Evolutionary conservation across 1,139 yeast species (phyloP), one percentile per base, ranked within the genome.

Genomic region (Zygoascus hellenicus): DNA sequence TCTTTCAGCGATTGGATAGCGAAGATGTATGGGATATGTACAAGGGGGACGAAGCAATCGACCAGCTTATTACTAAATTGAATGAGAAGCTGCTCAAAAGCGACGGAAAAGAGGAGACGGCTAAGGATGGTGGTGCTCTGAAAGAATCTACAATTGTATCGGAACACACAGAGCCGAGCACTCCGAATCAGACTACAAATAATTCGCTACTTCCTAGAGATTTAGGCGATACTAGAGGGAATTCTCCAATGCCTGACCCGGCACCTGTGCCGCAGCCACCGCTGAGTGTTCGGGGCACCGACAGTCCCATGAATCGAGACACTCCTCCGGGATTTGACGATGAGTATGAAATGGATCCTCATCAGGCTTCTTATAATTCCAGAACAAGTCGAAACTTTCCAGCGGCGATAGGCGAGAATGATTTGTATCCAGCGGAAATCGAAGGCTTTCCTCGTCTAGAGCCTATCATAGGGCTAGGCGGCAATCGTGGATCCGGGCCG

Each of bases 301-400:
- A 53, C 15, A 57, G 59, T 22, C 56, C 61, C 3, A 32, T 42
- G n/a, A 30, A 47, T 4, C 39, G 48, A 17, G 78, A 72, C 28
- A 50, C 47, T 52, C 74, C 74, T 63, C 83, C 83, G 1, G 76
- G 72, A 16, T 78, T 78, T 59, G 83, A 78, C 38, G 82, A 78
- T 58, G 83, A 78, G 56, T 74, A 75, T 53, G 76, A 76, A 54
- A 64, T 75, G 26, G 7, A 22, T 22, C 26, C 26, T 46, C 39
- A 38, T 9, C 35, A 42, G 16, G 43, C 46, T 17, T 41, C 47
- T 22, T 30, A 42, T 31, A 40, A 26, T 29, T 35, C 38, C 40
- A 29, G 39, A n/a, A 9, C 31, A 16, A 17, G 19, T 29, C 22
- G 19, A 22, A 22, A 22, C 26, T 22, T 22, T 7, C 26, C 26